Evolutionary conservation across 2,329 filamentous ascomycete species (phyloP).

Genomic region (Fonsecaea nubica): DNA sequence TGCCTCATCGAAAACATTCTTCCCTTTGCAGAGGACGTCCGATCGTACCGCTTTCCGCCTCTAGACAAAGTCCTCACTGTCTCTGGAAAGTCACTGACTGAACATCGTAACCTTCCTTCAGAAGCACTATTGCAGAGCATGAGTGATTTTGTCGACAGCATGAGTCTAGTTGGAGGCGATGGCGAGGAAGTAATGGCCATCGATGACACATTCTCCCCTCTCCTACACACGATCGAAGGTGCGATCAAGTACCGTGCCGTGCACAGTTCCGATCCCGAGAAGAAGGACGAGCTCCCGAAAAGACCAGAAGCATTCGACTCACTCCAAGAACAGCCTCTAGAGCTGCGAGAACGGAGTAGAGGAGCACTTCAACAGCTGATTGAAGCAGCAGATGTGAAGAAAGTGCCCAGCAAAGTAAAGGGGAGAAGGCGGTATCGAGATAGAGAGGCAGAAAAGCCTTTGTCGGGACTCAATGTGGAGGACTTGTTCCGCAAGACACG

Average conservation of each 20-base stretch:
- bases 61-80: constrained; percentile 86
- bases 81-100: constrained; percentile 77
- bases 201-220: constrained; percentile 82
- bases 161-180: constrained; percentile 79
- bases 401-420: constrained; percentile 81
- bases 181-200: constrained; percentile 76
- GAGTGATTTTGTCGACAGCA: constrained; percentile 88
- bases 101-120: constrained; percentile 82
- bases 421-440: constrained; percentile 72
- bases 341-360: constrained; percentile 67
- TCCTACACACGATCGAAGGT: constrained; percentile 87
- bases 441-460: constrained; percentile 75
- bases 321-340: constrained; percentile 74
- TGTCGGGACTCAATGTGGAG: constrained; percentile 88
- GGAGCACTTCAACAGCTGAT: constrained; percentile 68
- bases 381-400: constrained; percentile 78
- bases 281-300: constrained; percentile 60
- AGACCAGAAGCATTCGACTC: constrained; percentile 70
- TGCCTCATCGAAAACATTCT: constrained; percentile 88
- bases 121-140: constrained; percentile 78
- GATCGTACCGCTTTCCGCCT: constrained; percentile 88
- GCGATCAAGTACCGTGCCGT: constrained; percentile 83
- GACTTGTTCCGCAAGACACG: constrained; percentile 72
- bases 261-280: constrained; percentile 62
- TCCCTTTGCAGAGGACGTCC: constrained; percentile 90